Evolutionary conservation across 1,284 basidiomycete genomes (phyloP), one percentile per base, ranked within the genome.

Genomic region (Caloboletus firmus): DNA sequence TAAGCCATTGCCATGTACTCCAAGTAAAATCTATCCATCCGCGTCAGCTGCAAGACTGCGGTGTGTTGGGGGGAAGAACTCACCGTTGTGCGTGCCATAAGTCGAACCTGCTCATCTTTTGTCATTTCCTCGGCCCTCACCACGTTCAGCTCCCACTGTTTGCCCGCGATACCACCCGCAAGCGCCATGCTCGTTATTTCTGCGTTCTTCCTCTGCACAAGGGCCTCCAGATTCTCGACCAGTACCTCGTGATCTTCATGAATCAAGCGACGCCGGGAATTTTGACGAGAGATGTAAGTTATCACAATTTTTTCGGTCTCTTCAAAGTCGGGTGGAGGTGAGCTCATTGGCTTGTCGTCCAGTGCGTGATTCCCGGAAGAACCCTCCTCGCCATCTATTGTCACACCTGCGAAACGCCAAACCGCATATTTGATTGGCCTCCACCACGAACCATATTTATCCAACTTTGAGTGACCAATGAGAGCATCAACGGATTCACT

Each of bases 1-100:
- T 2, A 93, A 75, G 4, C 90, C 90, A 64, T 91, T 90, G 2
- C 91, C 90, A 59, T 93, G 90, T 2, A 93, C 85, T 34, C 89
- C 89, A 18, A 91, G 73, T 64, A 93, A 72, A 62, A 92, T 81
- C 86, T 90, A 53, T 24, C 22, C 43, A 31, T 52, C 42, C 39
- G 1, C 31, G 47, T 60, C 43, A 61, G 49, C 12, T 41, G 7
- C 11, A 24, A 40, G 10, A 15, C 8, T 9, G 22, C 5, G n/a
- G 26, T 12, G 32, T 17, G 9, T 8, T 5, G 12, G 10, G 13
- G 18, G 32, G 13, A 12, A 22, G 40, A 49, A 73, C 79, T 56
- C 57, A 84, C 86, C 26, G 87, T 91, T 2, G 89, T 88, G 52
- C 80, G 75, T 8, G 85, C 82, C 1, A 77, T 79, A 17, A 84